Conservation (phyloP, 768 basidiomycete genomes). For the Lactarius hengduanensis region DNA sequence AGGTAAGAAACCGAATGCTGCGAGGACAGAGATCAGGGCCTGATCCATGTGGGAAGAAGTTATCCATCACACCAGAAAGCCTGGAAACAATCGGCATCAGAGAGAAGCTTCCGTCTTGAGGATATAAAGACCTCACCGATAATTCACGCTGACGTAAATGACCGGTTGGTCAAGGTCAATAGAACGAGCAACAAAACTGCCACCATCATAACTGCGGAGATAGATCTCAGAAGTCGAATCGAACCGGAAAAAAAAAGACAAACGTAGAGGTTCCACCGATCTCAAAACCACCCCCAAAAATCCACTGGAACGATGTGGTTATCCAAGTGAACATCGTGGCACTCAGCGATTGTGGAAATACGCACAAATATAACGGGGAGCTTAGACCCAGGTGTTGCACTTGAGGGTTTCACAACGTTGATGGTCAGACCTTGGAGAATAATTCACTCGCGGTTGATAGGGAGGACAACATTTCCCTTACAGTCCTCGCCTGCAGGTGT, state of each 20-base stretch:
- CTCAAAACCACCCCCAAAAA: slow-evolving; percentile 31
- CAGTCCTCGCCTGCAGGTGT: slow-evolving; percentile 30
- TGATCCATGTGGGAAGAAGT: background rate
- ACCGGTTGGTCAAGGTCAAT: slow-evolving; percentile 31
- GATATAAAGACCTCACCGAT: slow-evolving; percentile 27
- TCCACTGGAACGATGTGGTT: slow-evolving; percentile 27
- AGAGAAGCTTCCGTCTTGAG: no score
- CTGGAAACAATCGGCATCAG: slow-evolving; percentile 8
- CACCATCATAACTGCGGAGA: slow-evolving; percentile 29
- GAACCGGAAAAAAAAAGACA: background rate
- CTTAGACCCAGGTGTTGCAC: slow-evolving; percentile 8
- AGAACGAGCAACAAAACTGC: slow-evolving; percentile 29
- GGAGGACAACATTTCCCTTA: slow-evolving; percentile 14
- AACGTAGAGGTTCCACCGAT: slow-evolving; percentile 21
- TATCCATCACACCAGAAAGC: slow-evolving; percentile 21
- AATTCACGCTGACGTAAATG: slow-evolving; percentile 34
- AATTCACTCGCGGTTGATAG: background rate
- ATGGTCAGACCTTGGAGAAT: slow-evolving; percentile 30
- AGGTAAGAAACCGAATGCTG: slow-evolving; percentile 52
- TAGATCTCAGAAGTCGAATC: background rate
- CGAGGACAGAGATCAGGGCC: background rate
- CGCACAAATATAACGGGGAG: slow-evolving; percentile 33
- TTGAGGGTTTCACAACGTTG: slow-evolving; percentile 30
- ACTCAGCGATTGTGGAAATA: background rate
- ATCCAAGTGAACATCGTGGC: background rate